Evolutionary conservation across 164 flowering plant genomes (phyloP).

Genomic region (Paratinospora sagittata): DNA sequence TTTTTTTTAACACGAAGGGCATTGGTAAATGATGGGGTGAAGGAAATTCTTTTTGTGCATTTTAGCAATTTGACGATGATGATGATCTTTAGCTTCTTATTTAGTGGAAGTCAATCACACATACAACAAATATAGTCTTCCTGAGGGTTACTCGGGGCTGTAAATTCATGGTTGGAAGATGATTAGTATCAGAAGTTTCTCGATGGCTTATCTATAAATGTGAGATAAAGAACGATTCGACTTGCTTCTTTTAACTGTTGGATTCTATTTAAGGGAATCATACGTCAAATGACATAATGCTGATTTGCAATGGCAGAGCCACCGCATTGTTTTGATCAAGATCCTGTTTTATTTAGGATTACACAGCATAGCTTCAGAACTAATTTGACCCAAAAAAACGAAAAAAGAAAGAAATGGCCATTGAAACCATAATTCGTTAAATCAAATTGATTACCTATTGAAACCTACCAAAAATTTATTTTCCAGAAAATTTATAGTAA

Average conservation of each 20-base stretch:
- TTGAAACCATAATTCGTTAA: too few relatives aligned
- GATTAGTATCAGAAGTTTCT: slow-evolving; percentile 1
- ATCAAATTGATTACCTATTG: too few relatives aligned
- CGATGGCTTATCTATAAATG: background rate
- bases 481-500: too few relatives aligned
- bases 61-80: slow-evolving; percentile 13
- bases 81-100: slow-evolving; percentile 10
- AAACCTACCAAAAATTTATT: too few relatives aligned
- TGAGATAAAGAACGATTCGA: background rate
- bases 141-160: slow-evolving; percentile 1
- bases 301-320: background rate
- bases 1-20: background rate
- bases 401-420: too few relatives aligned
- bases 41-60: background rate
- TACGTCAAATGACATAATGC: background rate
- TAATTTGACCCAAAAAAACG: too few relatives aligned
- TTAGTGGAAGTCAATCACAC: slow-evolving; percentile 13
- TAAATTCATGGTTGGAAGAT: background rate
- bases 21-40: slow-evolving; percentile 4
- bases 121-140: background rate
- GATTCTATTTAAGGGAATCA: background rate
- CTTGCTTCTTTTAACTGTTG: background rate
- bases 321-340: too few relatives aligned
- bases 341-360: too few relatives aligned
- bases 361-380: too few relatives aligned